A percentile compares a stretch with the other conserved stretches of the same genome.
phyloP scores from a whole-genome alignment of 225 moss, liverwort and hornwort genomes.

The Physcomitrellopsis africana region DNA sequence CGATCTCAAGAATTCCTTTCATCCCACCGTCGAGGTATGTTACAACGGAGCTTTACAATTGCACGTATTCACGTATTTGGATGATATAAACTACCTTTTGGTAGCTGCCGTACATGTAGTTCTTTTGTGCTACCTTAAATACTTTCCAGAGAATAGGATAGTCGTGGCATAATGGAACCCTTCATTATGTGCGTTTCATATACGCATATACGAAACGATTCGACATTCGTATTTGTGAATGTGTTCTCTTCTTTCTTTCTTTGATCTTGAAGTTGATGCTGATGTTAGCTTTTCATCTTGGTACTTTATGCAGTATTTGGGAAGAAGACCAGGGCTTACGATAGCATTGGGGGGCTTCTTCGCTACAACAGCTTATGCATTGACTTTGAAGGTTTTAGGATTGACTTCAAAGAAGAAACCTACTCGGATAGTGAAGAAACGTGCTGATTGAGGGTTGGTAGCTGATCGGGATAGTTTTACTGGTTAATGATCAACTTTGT shows the following conservation, averaged over 20 bases:
- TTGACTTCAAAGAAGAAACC: constrained; percentile 35
- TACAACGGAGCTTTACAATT: neutral
- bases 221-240: too few species aligned
- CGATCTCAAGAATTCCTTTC: constrained; percentile 33
- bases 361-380: constrained; percentile 43
- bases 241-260: too few species aligned
- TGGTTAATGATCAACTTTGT: neutral
- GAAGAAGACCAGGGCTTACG: constrained; percentile 54
- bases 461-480: neutral
- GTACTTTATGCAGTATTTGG: constrained; percentile 48
- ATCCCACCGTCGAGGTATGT: constrained; percentile 46
- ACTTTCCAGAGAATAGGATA: neutral
- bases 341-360: constrained; percentile 50
- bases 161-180: constrained; percentile 19
- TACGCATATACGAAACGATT: too few species aligned
- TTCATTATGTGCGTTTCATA: neutral
- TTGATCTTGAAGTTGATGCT: neutral
- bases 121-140: constrained; percentile 1
- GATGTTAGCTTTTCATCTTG: constrained; percentile 23
- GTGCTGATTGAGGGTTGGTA: constrained; percentile 40
- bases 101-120: neutral
- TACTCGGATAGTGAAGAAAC: constrained; percentile 45
- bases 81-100: neutral
- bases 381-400: constrained; percentile 49
- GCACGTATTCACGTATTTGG: neutral